phyloP scores from a whole-genome alignment of 148 eudicot genomes.

The Persicaria maculosa region DNA sequence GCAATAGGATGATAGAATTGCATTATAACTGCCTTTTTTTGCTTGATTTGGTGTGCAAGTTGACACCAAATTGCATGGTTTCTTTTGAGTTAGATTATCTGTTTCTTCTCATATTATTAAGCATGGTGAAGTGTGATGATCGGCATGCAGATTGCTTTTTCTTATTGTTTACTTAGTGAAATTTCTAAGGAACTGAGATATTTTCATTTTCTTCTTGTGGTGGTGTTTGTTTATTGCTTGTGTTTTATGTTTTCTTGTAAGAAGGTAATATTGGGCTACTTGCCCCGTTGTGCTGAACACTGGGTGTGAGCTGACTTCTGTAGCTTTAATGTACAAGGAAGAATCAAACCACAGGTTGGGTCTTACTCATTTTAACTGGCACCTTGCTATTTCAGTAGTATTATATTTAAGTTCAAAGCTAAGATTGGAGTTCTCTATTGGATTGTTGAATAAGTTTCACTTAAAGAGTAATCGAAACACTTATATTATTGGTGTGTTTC shows the following conservation, averaged over 20 bases:
- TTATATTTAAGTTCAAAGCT: conserved; percentile 20
- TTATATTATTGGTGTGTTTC: neutral
- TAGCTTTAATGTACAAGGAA: conserved; percentile 91
- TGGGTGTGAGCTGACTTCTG: conserved; percentile 99
- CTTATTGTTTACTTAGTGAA: conserved; percentile 45
- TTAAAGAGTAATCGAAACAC: neutral
- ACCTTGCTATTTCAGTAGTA: conserved; percentile 59
- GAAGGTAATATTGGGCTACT: conserved; percentile 97
- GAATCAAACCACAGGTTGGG: conserved; percentile 78
- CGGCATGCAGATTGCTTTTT: too few relatives aligned
- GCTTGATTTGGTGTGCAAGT: conserved; percentile 73
- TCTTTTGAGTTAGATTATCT: conserved; percentile 74
- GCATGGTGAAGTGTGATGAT: conserved; percentile 25
- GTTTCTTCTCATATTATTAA: conserved; percentile 29
- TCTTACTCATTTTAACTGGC: conserved; percentile 85
- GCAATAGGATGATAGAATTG: conserved; percentile 17
- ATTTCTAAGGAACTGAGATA: conserved; percentile 70
- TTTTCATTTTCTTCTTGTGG: conserved; percentile 79
- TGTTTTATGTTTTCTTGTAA: conserved; percentile 79
- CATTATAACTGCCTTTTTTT: conserved; percentile 50
- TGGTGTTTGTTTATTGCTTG: conserved; percentile 94
- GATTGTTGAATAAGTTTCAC: conserved; percentile 1
- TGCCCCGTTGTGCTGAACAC: conserved; percentile 95
- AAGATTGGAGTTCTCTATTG: conserved; percentile 15
- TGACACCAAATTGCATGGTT: conserved; percentile 70